Evolutionary conservation across 2,329 filamentous ascomycete genomes (phyloP), one percentile per base, ranked within the genome.

Genomic region (Fusarium tuaranense): DNA sequence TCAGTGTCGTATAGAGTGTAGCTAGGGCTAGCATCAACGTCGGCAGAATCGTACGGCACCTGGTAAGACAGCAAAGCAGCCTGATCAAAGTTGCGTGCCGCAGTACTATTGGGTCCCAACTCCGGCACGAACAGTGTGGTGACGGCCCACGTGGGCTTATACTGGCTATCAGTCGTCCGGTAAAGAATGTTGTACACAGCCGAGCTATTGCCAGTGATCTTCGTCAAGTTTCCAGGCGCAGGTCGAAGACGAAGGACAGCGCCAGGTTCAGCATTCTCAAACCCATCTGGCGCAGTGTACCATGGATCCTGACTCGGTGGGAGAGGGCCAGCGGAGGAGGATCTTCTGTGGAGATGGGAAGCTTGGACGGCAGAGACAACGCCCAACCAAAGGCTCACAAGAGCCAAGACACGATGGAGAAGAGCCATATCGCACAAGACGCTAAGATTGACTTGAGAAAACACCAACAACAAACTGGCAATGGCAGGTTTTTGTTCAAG

Each of bases 101-200:
- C 46, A 20, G 63, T 39, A 34, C 68, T 78, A 16, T 76, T 71
- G 0, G 58, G 5, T 3, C 75, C 72, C 18, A 78, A 57, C 22
- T 70, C 63, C 6, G 77, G 77, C 2, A 77, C 68, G 7, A 74
- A 65, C 0, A 78, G 48, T 32, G 77, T 78, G 0, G 77, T 79
- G 2, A 79, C 77, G 4, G 77, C 75, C 77, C 77, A 78, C 4
- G 69, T 46, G 0, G 77, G 72, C 34, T 64, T 76, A 18, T 79
- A 78, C 22, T 70, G 72, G 62, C 77, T 78, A 39, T 78, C 74
- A 0, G 77, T 79, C 0, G 77, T 78, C 30, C 77, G 77, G 61
- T 73, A 78, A 13, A 78, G 74, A 4, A 78, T 68, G 16, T 78
- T 78, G 30, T 78, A 78, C 0, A 51, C 63, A 1, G 75, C 74